These are phyloP conservation scores for Pseudonitzschia multiseries DNA, from an alignment of 108 stramenopile genomes.

Conservation along the genomic window DNA sequence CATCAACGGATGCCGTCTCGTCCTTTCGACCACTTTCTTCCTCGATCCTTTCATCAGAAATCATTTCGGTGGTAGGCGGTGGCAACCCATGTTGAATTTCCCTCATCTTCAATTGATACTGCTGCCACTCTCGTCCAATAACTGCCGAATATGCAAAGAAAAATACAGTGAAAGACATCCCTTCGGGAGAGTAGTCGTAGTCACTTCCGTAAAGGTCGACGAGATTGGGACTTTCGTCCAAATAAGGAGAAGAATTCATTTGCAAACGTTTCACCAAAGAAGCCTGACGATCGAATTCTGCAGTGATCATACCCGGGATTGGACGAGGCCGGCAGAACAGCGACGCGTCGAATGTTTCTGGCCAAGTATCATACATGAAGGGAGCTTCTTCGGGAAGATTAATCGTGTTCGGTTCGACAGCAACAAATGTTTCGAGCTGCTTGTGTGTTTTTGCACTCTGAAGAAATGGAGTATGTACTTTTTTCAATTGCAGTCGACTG, in stretches of 20 bases:
- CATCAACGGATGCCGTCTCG: background rate
- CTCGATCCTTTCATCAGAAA: background rate
- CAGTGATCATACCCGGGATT: constrained; percentile 78
- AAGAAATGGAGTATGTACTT: constrained; percentile 78
- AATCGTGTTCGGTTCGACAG: constrained; percentile 57
- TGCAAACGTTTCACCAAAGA: constrained; percentile 62
- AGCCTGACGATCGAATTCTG: constrained; percentile 83
- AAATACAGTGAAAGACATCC: constrained; percentile 76
- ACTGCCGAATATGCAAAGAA: constrained; percentile 72
- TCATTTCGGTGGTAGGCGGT: background rate
- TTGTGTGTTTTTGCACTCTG: constrained; percentile 80
- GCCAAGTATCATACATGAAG: constrained; percentile 74
- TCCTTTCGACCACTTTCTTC: background rate
- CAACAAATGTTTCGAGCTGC: constrained; percentile 68
- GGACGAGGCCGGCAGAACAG: constrained; percentile 71
- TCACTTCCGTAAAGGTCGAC: constrained; percentile 40
- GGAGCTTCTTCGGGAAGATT: constrained; percentile 32
- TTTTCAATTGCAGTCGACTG: constrained; percentile 64
- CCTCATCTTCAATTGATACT: constrained; percentile 30
- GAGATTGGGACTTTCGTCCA: constrained; percentile 23
- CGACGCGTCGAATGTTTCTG: constrained; percentile 59
- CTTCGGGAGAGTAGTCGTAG: constrained; percentile 60
- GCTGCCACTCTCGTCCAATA: constrained; percentile 69
- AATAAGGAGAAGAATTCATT: constrained; percentile 20
- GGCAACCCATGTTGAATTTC: constrained; percentile 23